Base-by-base conservation (phyloP, 2,329 filamentous ascomycete genomes). In the Xylaria sp. region DNA sequence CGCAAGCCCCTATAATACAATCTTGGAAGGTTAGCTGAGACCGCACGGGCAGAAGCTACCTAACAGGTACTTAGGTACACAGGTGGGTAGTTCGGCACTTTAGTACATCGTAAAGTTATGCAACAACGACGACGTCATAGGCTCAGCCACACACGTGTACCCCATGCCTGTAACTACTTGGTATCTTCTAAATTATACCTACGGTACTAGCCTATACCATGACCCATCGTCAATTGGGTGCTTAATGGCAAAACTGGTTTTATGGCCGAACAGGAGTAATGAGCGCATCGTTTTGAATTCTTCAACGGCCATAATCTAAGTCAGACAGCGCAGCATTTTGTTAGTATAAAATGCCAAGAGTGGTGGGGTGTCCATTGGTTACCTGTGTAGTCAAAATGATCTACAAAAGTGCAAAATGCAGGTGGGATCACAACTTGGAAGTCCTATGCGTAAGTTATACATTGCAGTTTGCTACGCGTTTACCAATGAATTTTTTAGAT, bases 51-150 rank as follows among this genome's bases (percentile, higher is more conserved):
- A 25, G 22, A 44, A 44, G 22, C 50, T 25, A 53, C 15, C n/a
- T n/a, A n/a, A n/a, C n/a, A n/a, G n/a, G n/a, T n/a, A n/a, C n/a
- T n/a, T n/a, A n/a, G n/a, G n/a, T n/a, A n/a, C n/a, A n/a, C n/a
- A n/a, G n/a, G n/a, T n/a, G n/a, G n/a, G n/a, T n/a, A n/a, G n/a
- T n/a, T n/a, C n/a, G n/a, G n/a, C n/a, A n/a, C n/a, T n/a, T n/a
- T n/a, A n/a, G n/a, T n/a, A n/a, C n/a, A n/a, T n/a, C n/a, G 39
- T 44, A 42, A n/a, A 10, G 13, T 3, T 36, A n/a, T 10, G 45
- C 33, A 60, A 61, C 22, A 29, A 44, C 56, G 63, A 68, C 63
- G 66, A 69, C 67, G 63, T 69, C 67, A 69, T 69, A 51, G 54
- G 50, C 63, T 67, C 25, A 66, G 67, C 67, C 67, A 69, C 66